Conservation (phyloP, 805 yeast species). For the Zygosaccharomyces bisporus region DNA sequence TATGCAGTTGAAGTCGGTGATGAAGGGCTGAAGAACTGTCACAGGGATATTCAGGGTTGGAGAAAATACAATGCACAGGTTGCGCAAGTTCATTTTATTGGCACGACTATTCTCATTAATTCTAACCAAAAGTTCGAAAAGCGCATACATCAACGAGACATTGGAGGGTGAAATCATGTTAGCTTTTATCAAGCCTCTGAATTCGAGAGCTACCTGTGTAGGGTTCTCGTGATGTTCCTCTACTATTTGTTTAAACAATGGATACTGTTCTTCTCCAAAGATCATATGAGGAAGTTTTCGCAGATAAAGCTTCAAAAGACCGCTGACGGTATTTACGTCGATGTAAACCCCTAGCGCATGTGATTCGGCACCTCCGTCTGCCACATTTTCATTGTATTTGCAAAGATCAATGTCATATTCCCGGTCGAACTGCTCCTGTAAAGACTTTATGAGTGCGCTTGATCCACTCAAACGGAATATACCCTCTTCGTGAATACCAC, state of each 20-base stretch:
- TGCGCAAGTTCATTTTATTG: conserved; percentile 82
- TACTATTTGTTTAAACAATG: conserved; percentile 38
- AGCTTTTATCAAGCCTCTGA: conserved; percentile 34
- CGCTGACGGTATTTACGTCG: conserved; percentile 85
- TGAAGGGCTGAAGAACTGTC: conserved; percentile 53
- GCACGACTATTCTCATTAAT: conserved; percentile 56
- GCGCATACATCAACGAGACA: conserved; percentile 54
- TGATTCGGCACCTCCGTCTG: conserved; percentile 23
- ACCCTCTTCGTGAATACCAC: conserved; percentile 85
- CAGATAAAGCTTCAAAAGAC: conserved; percentile 75
- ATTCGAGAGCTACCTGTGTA: conserved; percentile 28
- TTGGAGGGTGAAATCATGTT: conserved; percentile 49
- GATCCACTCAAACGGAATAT: conserved; percentile 89
- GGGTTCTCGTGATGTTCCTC: conserved; percentile 35
- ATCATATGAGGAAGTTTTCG: conserved; percentile 70
- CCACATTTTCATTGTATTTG: conserved; percentile 28
- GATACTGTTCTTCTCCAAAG: conserved; percentile 51
- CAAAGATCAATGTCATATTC: conserved; percentile 66
- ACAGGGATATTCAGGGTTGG: conserved; percentile 72
- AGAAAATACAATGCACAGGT: conserved; percentile 75
- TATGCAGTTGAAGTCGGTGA: conserved; percentile 59
- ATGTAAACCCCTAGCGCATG: conserved; percentile 34
- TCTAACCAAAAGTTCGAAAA: conserved; percentile 64
- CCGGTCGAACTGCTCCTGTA: conserved; percentile 66
- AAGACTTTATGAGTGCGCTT: conserved; percentile 63